Evolutionary conservation across 768 basidiomycete species (phyloP).

Genomic region (Lactifluus piperatus): DNA sequence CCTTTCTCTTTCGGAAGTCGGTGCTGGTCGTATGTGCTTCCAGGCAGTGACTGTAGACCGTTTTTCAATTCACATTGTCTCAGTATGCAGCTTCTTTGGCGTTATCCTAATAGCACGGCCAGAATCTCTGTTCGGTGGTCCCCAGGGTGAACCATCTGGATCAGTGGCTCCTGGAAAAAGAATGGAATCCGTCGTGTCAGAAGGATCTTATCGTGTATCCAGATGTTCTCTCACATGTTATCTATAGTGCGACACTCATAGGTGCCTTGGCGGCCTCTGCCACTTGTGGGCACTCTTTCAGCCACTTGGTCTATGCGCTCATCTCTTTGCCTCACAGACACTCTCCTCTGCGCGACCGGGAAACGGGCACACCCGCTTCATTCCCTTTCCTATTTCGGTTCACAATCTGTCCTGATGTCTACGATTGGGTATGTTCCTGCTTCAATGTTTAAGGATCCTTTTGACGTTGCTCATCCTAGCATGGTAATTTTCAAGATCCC

Average conservation of each 20-base stretch:
- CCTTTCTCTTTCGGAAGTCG: constrained; percentile 43
- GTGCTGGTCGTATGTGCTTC: constrained; percentile 39
- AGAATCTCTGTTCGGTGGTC: constrained; percentile 53
- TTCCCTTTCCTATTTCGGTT: constrained; percentile 56
- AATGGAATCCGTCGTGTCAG: constrained; percentile 52
- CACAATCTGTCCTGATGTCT: constrained; percentile 40
- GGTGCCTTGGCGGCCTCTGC: constrained; percentile 58
- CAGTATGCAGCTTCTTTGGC: constrained; percentile 61
- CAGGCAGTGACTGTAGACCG: background rate
- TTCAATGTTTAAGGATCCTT: background rate
- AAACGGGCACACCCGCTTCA: constrained; percentile 74
- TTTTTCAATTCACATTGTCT: background rate
- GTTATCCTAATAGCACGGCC: constrained; percentile 81
- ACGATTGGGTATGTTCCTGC: constrained; percentile 24
- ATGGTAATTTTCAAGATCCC: constrained; percentile 36
- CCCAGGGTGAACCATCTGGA: background rate
- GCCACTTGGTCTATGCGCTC: background rate
- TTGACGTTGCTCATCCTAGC: constrained; percentile 23
- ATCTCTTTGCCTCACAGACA: constrained; percentile 27
- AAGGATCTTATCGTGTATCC: background rate
- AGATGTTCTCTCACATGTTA: background rate
- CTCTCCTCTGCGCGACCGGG: constrained; percentile 58
- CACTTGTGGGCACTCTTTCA: constrained; percentile 44
- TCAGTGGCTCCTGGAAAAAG: constrained; percentile 31
- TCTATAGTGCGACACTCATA: constrained; percentile 45